These are phyloP conservation scores for Microbotryum saponariae DNA, from an alignment of 1,284 basidiomycete species.

Conservation along the genomic window DNA sequence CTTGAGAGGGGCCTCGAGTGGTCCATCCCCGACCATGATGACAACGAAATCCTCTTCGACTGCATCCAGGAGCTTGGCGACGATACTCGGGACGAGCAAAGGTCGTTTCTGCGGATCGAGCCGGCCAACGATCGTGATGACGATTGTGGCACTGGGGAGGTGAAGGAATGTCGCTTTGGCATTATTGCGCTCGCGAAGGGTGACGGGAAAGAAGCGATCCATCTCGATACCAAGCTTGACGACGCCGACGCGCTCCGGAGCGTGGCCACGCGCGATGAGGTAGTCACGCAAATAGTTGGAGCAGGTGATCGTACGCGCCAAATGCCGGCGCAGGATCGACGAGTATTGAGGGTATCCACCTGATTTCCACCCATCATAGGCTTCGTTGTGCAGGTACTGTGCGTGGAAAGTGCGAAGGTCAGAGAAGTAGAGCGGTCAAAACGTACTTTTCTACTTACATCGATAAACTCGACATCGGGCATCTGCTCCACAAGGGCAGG, in stretches of 20 bases:
- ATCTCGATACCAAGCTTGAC: slow-evolving; percentile 34
- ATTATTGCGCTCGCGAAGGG: slow-evolving; percentile 3
- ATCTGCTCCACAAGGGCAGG: slow-evolving; percentile 29
- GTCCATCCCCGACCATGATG: slow-evolving; percentile 30
- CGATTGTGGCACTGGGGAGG: slow-evolving; percentile 18
- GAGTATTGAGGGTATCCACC: slow-evolving; percentile 32
- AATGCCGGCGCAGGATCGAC: slow-evolving; percentile 30
- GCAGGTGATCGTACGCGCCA: slow-evolving; percentile 32
- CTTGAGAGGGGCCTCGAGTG: slow-evolving; percentile 2
- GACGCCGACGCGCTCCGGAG: slow-evolving; percentile 29
- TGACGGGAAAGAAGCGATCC: slow-evolving; percentile 4
- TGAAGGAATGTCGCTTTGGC: slow-evolving; percentile 13
- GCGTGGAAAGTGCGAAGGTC: neutral
- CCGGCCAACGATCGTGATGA: slow-evolving; percentile 27
- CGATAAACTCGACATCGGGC: slow-evolving; percentile 28
- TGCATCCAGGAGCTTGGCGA: slow-evolving; percentile 12
- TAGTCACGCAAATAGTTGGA: slow-evolving; percentile 29
- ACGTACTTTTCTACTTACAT: slow-evolving; percentile 6
- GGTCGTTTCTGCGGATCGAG: slow-evolving; percentile 31
- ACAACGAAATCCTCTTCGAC: slow-evolving; percentile 22
- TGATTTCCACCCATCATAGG: slow-evolving; percentile 31
- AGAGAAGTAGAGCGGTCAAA: neutral
- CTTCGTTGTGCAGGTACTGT: slow-evolving; percentile 33
- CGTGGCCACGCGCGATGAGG: slow-evolving; percentile 24
- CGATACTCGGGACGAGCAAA: slow-evolving; percentile 22